Evolutionary conservation across 1,284 basidiomycete species (phyloP).

Genomic region (Pholiota adiposa): DNA sequence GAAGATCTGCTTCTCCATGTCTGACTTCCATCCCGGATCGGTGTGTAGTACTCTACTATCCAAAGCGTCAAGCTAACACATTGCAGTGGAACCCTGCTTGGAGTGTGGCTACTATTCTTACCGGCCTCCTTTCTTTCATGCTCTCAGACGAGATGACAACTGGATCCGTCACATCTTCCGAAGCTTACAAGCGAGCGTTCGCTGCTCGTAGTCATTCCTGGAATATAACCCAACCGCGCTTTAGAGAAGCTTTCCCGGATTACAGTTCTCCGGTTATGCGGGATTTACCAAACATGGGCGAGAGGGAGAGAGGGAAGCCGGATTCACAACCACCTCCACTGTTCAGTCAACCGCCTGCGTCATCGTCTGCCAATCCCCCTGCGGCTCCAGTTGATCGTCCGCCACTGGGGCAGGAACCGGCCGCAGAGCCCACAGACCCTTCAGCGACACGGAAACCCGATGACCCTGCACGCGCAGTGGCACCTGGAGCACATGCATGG

Average conservation of each 20-base stretch:
- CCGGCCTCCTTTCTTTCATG: constrained; percentile 96
- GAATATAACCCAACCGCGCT: constrained; percentile 82
- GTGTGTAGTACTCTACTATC: constrained; percentile 51
- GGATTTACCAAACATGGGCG: constrained; percentile 89
- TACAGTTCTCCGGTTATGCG: constrained; percentile 69
- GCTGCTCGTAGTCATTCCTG: constrained; percentile 84
- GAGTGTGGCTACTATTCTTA: constrained; percentile 94
- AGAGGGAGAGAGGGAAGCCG: constrained; percentile 64
- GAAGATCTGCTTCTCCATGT: constrained; percentile 98
- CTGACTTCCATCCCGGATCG: constrained; percentile 89
- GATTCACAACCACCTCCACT: constrained; percentile 27
- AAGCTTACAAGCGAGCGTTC: constrained; percentile 77
- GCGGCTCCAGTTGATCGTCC: background rate
- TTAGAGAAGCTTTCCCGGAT: constrained; percentile 87
- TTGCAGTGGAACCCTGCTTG: constrained; percentile 88
- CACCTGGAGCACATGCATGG: constrained; percentile 43
- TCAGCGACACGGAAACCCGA: constrained; percentile 10
- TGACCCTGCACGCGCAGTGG: constrained; percentile 24
- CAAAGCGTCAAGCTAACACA: constrained; percentile 7
- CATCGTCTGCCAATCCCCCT: background rate
- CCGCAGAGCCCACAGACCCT: constrained; percentile 1
- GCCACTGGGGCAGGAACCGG: background rate
- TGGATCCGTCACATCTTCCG: constrained; percentile 84
- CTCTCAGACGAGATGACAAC: constrained; percentile 96
- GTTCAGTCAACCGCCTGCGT: constrained; percentile 6